Base-by-base conservation (phyloP, 2,329 filamentous ascomycete genomes). In the Aureobasidium zeae region DNA sequence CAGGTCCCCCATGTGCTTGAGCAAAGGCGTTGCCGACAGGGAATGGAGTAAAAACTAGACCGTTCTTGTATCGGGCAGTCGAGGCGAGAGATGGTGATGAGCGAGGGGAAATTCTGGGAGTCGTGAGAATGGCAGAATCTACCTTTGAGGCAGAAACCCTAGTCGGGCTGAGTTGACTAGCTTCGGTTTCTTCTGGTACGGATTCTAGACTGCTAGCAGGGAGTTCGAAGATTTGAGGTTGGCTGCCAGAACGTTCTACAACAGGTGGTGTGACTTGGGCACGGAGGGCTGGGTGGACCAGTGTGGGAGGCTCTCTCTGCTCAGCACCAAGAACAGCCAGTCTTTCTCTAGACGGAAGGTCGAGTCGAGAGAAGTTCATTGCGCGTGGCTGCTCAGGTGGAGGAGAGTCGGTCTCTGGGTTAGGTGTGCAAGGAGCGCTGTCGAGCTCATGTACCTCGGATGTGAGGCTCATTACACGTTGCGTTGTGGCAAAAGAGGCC, bases 181-280 rank as follows among this genome's bases (percentile, higher is more conserved):
- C 53, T 51, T 68, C 66, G 33, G 65, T 63, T 48, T 70, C 66
- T 50, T 70, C 67, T 1, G 64, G 66, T 4, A 71, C 66, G 46
- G 68, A 63, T 35, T 65, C 61, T 46, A 70, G 52, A 17, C 66
- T 63, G 35, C 57, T 58, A n/a, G 55, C 55, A 17, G 42, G 26
- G 60, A 58, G 41, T 54, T 63, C 39, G 26, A 25, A 44, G 7
- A 44, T 37, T 19, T 42, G 38, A 10, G 45, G 32, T 66, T 61
- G 17, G 55, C 49, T 53, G 61, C 41, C 48, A n/a, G 35, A 38
- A 28, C 38, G 41, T 20, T 26, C 41, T 17, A 35, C 36, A 16
- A 25, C 42, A 16, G 22, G 47, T 7, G 22, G 19, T 6, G 16
- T 35, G 21, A 6, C 16, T 10, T 36, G 28, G 4, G 15, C 35